phyloP scores from a whole-genome alignment of 805 yeast species.

The Metschnikowia similis region DNA sequence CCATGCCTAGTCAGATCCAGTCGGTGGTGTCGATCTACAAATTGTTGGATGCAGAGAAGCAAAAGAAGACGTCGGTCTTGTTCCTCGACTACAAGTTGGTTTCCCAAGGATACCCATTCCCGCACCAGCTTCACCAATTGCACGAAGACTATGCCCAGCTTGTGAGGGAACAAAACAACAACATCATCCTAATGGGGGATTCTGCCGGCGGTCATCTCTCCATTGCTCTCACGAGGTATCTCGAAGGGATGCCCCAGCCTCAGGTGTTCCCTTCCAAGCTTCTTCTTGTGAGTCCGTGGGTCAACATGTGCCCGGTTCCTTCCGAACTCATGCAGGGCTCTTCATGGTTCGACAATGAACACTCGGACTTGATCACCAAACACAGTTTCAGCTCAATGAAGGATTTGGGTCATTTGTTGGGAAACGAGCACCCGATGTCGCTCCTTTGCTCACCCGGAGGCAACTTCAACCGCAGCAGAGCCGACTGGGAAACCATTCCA shows the following conservation, averaged over 20 bases:
- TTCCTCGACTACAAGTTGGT: conserved; percentile 31
- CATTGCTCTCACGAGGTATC: conserved; percentile 26
- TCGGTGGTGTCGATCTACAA: conserved; percentile 25
- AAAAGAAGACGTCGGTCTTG: conserved; percentile 22
- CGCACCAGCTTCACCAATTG: conserved; percentile 30
- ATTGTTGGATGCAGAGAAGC: conserved; percentile 23
- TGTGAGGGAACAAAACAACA: conserved; percentile 20
- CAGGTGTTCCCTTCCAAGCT: conserved; percentile 24
- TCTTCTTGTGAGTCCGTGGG: conserved; percentile 38
- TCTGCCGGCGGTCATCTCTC: conserved; percentile 42
- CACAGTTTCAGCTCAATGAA: conserved; percentile 5
- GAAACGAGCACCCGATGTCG: conserved; percentile 14
- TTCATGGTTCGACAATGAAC: conserved; percentile 31
- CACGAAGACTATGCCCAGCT: conserved; percentile 22
- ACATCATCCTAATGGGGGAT: conserved; percentile 37
- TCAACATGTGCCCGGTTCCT: conserved; percentile 22
- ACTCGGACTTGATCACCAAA: conserved; percentile 14
- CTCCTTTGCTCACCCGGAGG: conserved; percentile 24
- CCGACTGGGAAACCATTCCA: conserved; percentile 33
- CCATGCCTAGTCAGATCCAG: conserved; percentile 28
- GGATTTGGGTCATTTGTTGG: conserved; percentile 10
- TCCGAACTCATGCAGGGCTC: conserved; percentile 24
- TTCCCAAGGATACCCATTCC: conserved; percentile 27
- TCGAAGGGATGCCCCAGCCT: conserved; percentile 14
- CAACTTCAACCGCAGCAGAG: conserved; percentile 17